A percentile compares a stretch with the other conserved stretches of the same genome.
phyloP scores from a whole-genome alignment of 805 yeast genomes.

The Ogataea naganishii region DNA sequence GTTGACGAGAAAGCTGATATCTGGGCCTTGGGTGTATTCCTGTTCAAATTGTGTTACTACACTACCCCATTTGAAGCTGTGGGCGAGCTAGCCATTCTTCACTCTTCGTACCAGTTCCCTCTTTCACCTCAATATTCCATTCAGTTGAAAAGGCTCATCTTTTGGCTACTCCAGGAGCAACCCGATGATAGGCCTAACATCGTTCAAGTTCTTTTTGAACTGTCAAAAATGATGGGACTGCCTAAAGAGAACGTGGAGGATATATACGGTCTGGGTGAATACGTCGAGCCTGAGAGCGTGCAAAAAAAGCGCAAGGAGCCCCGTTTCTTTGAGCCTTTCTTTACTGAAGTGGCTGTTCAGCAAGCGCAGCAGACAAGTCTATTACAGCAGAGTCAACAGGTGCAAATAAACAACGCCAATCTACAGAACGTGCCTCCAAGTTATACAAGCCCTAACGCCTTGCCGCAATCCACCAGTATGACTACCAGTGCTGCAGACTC shows the following conservation, averaged over 20 bases:
- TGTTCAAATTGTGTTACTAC: conserved; percentile 85
- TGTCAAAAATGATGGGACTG: conserved; percentile 52
- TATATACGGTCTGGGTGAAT: conserved; percentile 28
- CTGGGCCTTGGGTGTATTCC: conserved; percentile 93
- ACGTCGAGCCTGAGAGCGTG: conserved; percentile 18
- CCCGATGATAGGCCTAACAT: conserved; percentile 81
- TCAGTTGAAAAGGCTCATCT: conserved; percentile 64
- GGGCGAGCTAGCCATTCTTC: conserved; percentile 77
- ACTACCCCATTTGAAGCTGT: conserved; percentile 93
- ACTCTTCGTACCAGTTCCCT: conserved; percentile 76
- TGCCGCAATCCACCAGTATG: neutral
- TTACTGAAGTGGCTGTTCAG: conserved; percentile 23
- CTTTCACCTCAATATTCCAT: conserved; percentile 59
- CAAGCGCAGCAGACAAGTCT: conserved; percentile 26
- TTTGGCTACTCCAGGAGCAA: conserved; percentile 73
- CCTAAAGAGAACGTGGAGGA: conserved; percentile 30
- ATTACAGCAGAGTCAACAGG: conserved; percentile 12
- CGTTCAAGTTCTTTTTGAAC: conserved; percentile 62
- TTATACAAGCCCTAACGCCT: neutral
- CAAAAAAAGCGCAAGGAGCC: conserved; percentile 19
- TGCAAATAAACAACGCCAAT: conserved; percentile 9
- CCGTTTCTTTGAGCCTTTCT: too few species aligned
- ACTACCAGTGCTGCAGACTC: conserved; percentile 1
- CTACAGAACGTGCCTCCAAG: conserved; percentile 3
- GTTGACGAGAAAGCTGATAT: conserved; percentile 90